These are phyloP conservation scores for Sicyos edulis DNA, from an alignment of 306 rosid genomes.

Conservation along the genomic window DNA sequence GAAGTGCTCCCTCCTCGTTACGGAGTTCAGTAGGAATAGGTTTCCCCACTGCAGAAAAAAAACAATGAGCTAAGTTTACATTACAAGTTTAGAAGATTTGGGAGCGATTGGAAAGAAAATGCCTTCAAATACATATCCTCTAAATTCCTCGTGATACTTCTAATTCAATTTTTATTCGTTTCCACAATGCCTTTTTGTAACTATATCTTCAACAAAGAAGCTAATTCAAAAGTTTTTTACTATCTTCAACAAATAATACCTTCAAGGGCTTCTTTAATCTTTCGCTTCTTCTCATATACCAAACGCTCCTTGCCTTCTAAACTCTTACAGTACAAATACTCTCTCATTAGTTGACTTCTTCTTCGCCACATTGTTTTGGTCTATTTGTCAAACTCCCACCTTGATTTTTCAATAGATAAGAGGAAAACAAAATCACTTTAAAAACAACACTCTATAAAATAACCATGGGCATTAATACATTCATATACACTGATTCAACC, in stretches of 20 bases:
- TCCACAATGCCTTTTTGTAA: not conserved
- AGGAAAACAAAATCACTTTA: not conserved
- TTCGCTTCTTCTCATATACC: conserved; percentile 80
- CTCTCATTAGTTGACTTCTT: conserved; percentile 58
- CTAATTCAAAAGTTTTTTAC: too few species aligned
- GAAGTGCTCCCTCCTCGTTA: conserved; percentile 81
- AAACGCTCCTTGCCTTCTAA: conserved; percentile 71
- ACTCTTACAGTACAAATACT: conserved; percentile 74
- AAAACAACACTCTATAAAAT: not conserved
- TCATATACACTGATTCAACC: not conserved
- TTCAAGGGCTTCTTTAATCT: conserved; percentile 66
- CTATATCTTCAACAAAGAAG: too few species aligned
- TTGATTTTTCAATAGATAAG: not conserved
- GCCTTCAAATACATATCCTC: not conserved
- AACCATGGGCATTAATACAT: too few species aligned
- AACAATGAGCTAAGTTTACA: not conserved
- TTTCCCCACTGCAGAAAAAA: conserved; percentile 63
- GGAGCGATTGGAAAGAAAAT: not conserved
- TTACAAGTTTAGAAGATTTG: not conserved
- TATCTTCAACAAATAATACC: conserved; percentile 35
- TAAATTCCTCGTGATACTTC: not conserved
- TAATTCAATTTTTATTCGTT: not conserved
- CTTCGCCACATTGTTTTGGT: conserved; percentile 49
- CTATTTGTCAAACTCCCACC: not conserved
- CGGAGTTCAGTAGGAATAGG: conserved; percentile 89